Conservation (phyloP, 345 rosid species). For the Ceriops tagal region DNA sequence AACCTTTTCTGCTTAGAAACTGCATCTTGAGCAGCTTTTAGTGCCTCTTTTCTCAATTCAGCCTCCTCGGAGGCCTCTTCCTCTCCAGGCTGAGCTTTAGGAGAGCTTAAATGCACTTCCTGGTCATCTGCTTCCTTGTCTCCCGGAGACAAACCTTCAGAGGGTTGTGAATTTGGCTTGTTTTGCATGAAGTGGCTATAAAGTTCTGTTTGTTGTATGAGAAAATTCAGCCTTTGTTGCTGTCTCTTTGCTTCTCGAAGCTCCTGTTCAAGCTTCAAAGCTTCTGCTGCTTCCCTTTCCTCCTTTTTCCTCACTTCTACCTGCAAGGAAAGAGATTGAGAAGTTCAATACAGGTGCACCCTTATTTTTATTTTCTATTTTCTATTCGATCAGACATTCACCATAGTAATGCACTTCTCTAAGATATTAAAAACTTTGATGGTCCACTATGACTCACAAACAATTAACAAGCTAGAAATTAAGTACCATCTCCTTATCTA, state of each 20-base stretch:
- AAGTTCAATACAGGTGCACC: neutral
- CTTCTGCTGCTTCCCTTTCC: conserved; percentile 97
- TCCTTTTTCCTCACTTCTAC: conserved; percentile 94
- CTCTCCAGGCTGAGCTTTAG: conserved; percentile 41
- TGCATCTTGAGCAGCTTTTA: conserved; percentile 93
- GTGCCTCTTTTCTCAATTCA: conserved; percentile 65
- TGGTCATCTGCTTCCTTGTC: conserved; percentile 49
- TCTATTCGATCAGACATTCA: neutral
- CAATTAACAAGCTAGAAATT: conserved; percentile 2
- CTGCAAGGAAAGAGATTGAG: conserved; percentile 33
- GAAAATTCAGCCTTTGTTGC: conserved; percentile 96
- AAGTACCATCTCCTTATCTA: conserved; percentile 95
- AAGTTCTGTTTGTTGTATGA: conserved; percentile 93
- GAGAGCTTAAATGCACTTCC: conserved; percentile 37
- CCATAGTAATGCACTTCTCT: neutral
- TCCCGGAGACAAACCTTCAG: conserved; percentile 47
- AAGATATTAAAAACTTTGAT: neutral
- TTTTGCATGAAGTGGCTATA: conserved; percentile 99
- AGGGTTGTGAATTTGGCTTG: conserved; percentile 67
- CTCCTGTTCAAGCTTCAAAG: conserved; percentile 96
- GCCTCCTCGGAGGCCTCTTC: conserved; percentile 89
- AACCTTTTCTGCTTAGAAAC: conserved; percentile 91
- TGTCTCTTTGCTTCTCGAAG: conserved; percentile 91
- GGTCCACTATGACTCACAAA: neutral
- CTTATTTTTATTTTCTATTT: neutral